Conservation (phyloP, 2,329 filamentous ascomycete genomes). For the Zasmidium citrigriseum region DNA sequence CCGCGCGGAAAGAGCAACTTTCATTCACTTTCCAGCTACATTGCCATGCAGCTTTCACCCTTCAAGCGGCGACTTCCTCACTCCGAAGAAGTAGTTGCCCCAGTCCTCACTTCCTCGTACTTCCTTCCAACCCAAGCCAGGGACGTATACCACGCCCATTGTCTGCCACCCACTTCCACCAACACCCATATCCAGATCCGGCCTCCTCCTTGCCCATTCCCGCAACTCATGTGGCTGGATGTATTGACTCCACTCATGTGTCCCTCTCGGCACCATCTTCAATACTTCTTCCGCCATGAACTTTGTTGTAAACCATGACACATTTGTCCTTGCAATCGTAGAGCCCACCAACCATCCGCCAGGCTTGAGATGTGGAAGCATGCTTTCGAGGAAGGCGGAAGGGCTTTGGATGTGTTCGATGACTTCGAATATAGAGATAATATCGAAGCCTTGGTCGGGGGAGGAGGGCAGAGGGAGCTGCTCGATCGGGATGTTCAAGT, state of each 20-base stretch:
- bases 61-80: slow-evolving; percentile 55
- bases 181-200: slow-evolving; percentile 55
- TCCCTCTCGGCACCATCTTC: slow-evolving; percentile 85
- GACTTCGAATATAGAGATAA: slow-evolving; percentile 90
- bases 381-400: slow-evolving; percentile 69
- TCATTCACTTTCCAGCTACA: not conserved
- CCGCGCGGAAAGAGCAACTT: not conserved
- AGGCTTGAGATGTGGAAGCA: slow-evolving; percentile 76
- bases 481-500: slow-evolving; percentile 78
- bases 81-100: slow-evolving; percentile 95
- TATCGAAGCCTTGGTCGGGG: slow-evolving; percentile 61
- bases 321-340: slow-evolving; percentile 88
- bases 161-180: slow-evolving; percentile 67
- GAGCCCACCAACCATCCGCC: slow-evolving; percentile 92
- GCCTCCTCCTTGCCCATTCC: slow-evolving; percentile 46
- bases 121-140: slow-evolving; percentile 85
- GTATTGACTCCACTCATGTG: slow-evolving; percentile 96
- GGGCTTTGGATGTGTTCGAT: slow-evolving; percentile 87
- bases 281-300: slow-evolving; percentile 85
- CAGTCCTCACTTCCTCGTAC: slow-evolving; percentile 78
- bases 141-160: slow-evolving; percentile 87
- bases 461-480: slow-evolving; percentile 45
- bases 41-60: no score
- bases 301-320: slow-evolving; percentile 90
- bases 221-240: slow-evolving; percentile 80